Base-by-base conservation (phyloP, 345 rosid species). In the Acer negundo region DNA sequence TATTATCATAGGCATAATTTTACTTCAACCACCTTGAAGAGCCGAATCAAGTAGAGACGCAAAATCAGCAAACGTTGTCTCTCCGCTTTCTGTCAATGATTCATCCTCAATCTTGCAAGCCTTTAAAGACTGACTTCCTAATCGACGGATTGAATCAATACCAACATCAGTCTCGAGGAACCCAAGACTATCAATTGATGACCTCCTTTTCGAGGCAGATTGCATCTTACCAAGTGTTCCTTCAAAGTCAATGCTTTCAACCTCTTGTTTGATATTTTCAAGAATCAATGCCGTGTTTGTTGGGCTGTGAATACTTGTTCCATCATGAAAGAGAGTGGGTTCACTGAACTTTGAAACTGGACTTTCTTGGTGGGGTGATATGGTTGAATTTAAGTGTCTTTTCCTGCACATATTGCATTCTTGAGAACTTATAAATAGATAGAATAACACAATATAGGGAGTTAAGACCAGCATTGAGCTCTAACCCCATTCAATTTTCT, bases 261-360 rank as follows among this genome's bases (percentile, higher is more conserved):
- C 95, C 87, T 94, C 99, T 79, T 92, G 94, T 75, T 96, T 96
- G 70, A 96, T 94, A 77, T 92, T 90, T 81, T 96, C 98, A 74
- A 96, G 98, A 75, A 96, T 87, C 77, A 95, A 92, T 42, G 97
- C 95, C 0, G 98, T 90, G 67, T 96, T 96, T 12, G 93, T 90
- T 11, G 98, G 99, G 81, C 98, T 92, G 79, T 93, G 97, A 79
- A 95, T 93, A 75, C 70, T 75, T 28, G 88, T 84, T 26, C 98
- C 98, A 75, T 95, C 98, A 53, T 89, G 92, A 46, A 95, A 82
- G 75, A 95, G 79, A 80, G 92, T 83, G 31, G 89, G 82, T 79
- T 86, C 93, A 67, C 88, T 87, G 79, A 87, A 85, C 84, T 87
- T 92, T 1, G 89, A 82, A 75, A 76, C 78, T 10, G 84, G 74